A percentile compares a stretch with the other conserved stretches of the same genome.
Conservation (phyloP, 345 rosid species). For the Psidium guajava region DNA sequence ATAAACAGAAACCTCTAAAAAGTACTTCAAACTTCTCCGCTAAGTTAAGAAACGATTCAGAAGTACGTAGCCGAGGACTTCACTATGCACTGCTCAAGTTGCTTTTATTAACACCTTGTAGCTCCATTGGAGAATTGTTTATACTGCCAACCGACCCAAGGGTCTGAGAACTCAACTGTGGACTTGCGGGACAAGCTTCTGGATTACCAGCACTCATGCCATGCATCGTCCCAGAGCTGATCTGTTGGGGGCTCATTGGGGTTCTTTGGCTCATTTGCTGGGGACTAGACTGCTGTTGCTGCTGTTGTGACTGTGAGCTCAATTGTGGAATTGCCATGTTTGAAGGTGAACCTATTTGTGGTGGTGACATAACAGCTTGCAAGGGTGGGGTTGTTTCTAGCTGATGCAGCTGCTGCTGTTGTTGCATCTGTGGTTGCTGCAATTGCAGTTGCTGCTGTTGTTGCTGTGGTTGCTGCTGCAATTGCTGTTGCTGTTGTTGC, state of each 20-base stretch:
- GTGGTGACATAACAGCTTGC: constrained; percentile 72
- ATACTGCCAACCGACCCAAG: constrained; percentile 89
- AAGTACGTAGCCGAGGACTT: background rate
- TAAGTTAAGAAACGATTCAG: background rate
- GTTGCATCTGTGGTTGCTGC: constrained; percentile 23
- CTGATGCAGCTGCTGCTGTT: constrained; percentile 20
- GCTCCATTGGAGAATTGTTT: constrained; percentile 84
- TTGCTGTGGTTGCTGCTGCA: constrained; percentile 18
- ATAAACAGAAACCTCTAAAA: background rate
- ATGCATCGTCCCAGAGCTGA: constrained; percentile 76
- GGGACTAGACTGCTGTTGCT: constrained; percentile 40
- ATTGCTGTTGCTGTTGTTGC: constrained; percentile 18
- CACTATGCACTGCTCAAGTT: constrained; percentile 37
- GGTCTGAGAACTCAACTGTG: constrained; percentile 91
- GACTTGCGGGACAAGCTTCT: constrained; percentile 85
- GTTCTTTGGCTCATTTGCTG: constrained; percentile 82
- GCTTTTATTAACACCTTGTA: constrained; percentile 76
- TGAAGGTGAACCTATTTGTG: constrained; percentile 71
- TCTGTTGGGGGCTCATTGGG: constrained; percentile 76
- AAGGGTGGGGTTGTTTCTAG: constrained; percentile 51
- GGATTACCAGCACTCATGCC: constrained; percentile 65
- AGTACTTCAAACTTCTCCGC: background rate
- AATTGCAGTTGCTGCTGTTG: constrained; percentile 18
- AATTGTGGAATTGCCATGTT: constrained; percentile 55
- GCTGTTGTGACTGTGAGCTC: constrained; percentile 50